Conservation (phyloP, 2,329 filamentous ascomycete species). For the Metarhizium guizhouense region DNA sequence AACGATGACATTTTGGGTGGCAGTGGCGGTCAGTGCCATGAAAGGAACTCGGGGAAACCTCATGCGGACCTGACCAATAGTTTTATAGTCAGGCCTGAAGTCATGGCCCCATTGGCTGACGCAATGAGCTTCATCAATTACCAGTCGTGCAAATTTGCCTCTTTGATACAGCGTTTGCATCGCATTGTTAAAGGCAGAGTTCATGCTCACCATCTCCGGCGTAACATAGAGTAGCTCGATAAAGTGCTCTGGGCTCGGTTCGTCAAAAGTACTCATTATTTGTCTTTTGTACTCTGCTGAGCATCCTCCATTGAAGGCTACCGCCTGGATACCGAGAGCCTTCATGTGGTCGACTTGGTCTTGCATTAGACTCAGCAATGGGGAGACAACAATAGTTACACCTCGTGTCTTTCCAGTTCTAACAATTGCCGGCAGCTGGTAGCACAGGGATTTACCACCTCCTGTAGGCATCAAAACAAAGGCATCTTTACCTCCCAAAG, state of each 20-base stretch:
- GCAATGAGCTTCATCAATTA: constrained; percentile 98
- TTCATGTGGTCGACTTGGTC: constrained; percentile 85
- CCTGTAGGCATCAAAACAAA: constrained; percentile 98
- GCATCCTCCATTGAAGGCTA: constrained; percentile 73
- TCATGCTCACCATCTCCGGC: constrained; percentile 92
- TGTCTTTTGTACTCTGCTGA: constrained; percentile 50
- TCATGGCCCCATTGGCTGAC: constrained; percentile 99
- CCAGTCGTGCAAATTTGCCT: constrained; percentile 73
- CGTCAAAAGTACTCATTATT: constrained; percentile 56
- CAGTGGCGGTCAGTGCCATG: constrained; percentile 92
- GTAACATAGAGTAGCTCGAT: constrained; percentile 91
- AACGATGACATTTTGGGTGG: constrained; percentile 83
- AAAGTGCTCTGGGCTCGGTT: constrained; percentile 59
- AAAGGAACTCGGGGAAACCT: constrained; percentile 74
- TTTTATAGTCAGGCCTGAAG: constrained; percentile 93
- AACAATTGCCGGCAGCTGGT: constrained; percentile 85
- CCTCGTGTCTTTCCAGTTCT: constrained; percentile 72
- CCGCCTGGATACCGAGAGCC: constrained; percentile 67
- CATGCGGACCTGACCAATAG: constrained; percentile 62
- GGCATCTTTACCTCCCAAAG: constrained; percentile 74
- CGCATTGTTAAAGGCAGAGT: constrained; percentile 53
- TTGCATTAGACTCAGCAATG: constrained; percentile 90
- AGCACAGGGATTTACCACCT: constrained; percentile 93
- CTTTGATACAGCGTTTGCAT: constrained; percentile 61
- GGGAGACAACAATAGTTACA: constrained; percentile 91